Percentiles rank a stretch among this genome's conserved stretches.
These are phyloP conservation scores for Pachysandra terminalis DNA, from an alignment of 164 flowering plant species.

Conservation along the genomic window DNA sequence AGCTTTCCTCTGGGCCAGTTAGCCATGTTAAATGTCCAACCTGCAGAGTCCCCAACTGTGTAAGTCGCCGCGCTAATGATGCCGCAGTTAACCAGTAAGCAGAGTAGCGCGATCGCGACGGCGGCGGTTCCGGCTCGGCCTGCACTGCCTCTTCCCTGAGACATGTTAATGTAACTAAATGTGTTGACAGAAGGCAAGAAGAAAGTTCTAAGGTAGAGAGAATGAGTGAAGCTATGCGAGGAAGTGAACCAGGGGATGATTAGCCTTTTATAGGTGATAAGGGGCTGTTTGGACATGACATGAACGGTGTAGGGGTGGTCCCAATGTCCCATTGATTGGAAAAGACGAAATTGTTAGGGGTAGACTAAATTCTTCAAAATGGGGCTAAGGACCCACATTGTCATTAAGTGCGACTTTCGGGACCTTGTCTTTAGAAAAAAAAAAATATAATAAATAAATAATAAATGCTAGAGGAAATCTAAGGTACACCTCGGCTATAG, in stretches of 20 bases:
- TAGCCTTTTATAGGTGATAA: not conserved
- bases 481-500: too few relatives aligned
- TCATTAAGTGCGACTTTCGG: too few relatives aligned
- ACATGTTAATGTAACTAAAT: not conserved
- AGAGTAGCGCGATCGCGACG: not conserved
- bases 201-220: not conserved
- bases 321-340: too few relatives aligned
- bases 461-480: too few relatives aligned
- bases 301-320: too few relatives aligned
- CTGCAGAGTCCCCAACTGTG: not conserved
- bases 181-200: not conserved
- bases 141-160: slow-evolving; percentile 24
- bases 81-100: not conserved
- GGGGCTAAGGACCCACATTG: too few relatives aligned
- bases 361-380: too few relatives aligned
- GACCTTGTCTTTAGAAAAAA: too few relatives aligned
- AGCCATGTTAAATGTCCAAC: slow-evolving; percentile 23
- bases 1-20: slow-evolving; percentile 46
- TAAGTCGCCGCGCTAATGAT: not conserved
- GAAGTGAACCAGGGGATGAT: not conserved
- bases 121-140: not conserved
- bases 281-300: not conserved
- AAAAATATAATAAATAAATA: too few relatives aligned
- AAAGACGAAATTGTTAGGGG: too few relatives aligned
- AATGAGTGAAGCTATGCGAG: not conserved